A percentile compares a stretch with the other conserved stretches of the same genome.
phyloP scores from a whole-genome alignment of 441 rosid species.

The Croton laevigatus region DNA sequence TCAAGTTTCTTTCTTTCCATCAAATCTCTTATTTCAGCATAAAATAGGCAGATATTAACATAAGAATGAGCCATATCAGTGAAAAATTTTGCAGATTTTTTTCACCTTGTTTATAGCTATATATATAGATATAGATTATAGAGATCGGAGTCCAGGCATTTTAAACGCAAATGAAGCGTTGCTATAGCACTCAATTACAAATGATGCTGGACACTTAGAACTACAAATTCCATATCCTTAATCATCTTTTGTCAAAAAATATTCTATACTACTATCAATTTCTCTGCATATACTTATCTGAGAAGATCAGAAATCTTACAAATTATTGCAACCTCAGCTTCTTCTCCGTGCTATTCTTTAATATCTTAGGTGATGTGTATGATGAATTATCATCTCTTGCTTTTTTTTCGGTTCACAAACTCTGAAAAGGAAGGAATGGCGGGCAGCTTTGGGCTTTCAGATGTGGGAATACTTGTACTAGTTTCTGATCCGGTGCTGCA shows the following conservation, averaged over 20 bases:
- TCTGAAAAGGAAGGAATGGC: conserved; percentile 76
- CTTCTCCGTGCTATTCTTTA: conserved; percentile 45
- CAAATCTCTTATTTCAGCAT: too few species aligned
- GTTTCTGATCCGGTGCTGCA: conserved; percentile 13
- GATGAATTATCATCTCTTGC: conserved; percentile 19
- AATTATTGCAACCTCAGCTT: conserved; percentile 45
- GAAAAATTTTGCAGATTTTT: too few species aligned
- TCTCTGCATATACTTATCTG: neutral
- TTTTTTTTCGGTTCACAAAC: conserved; percentile 57
- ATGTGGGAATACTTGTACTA: conserved; percentile 7
- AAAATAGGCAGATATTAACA: too few species aligned
- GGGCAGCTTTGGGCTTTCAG: conserved; percentile 37
- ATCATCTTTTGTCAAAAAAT: neutral
- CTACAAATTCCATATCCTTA: neutral
- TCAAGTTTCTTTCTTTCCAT: too few species aligned
- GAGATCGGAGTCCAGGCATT: too few species aligned
- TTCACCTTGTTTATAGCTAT: too few species aligned
- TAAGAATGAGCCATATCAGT: too few species aligned
- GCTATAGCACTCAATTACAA: neutral
- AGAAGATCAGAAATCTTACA: neutral
- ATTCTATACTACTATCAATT: neutral
- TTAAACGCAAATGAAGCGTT: neutral
- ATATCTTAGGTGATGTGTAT: conserved; percentile 29
- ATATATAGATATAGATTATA: too few species aligned
- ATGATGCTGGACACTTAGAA: neutral